Evolutionary conservation across 495 filamentous ascomycete genomes (phyloP).

Genomic region (Hypoxylon trugodes): DNA sequence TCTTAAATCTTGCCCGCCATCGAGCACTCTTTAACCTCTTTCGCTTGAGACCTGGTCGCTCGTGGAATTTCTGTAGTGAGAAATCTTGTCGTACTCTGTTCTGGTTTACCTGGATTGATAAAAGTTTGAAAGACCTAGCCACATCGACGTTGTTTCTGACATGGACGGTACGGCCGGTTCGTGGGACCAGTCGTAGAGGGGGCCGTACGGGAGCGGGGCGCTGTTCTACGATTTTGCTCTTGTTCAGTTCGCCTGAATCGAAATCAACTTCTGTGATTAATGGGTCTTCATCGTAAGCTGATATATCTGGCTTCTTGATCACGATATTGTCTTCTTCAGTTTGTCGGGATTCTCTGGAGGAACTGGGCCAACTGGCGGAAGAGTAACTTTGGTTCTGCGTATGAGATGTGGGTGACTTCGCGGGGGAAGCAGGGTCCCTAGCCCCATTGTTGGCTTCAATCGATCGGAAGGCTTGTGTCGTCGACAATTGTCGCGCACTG

Average conservation of each 20-base stretch:
- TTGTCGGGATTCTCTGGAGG: not conserved
- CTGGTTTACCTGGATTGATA: conserved; percentile 51
- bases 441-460: not conserved
- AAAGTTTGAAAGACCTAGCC: conserved; percentile 58
- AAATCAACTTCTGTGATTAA: conserved; percentile 30
- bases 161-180: conserved; percentile 66
- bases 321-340: not conserved
- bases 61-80: conserved; percentile 68
- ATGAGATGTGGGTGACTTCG: conserved; percentile 6
- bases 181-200: conserved; percentile 57
- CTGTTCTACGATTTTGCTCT: conserved; percentile 14
- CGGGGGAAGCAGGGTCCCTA: not conserved
- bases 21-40: conserved; percentile 74
- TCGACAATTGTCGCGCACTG: conserved; percentile 21
- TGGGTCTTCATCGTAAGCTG: conserved; percentile 9
- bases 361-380: not conserved
- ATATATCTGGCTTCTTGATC: conserved; percentile 30
- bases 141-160: conserved; percentile 61
- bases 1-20: conserved; percentile 71
- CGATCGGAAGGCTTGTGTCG: conserved; percentile 7
- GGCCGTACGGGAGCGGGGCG: conserved; percentile 23
- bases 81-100: conserved; percentile 65
- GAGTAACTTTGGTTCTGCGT: conserved; percentile 18
- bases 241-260: conserved; percentile 34
- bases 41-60: conserved; percentile 75